Evolutionary conservation across 2,329 filamentous ascomycete species (phyloP).

Genomic region (Akanthomyces muscarius): DNA sequence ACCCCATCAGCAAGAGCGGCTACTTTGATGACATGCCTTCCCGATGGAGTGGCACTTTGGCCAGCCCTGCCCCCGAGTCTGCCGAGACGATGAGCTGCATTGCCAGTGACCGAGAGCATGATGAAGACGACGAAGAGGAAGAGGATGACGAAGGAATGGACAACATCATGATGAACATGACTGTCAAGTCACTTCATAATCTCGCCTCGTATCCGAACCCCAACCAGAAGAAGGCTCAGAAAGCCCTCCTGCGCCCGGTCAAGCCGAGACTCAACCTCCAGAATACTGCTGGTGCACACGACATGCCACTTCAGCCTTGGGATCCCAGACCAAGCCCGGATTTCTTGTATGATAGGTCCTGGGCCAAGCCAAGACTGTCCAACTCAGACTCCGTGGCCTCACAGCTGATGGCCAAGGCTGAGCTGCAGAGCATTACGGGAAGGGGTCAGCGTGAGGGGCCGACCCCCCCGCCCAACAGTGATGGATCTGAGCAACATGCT

Average conservation of each 20-base stretch:
- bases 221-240: slow-evolving; percentile 49
- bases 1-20: slow-evolving; percentile 28
- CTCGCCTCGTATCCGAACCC: slow-evolving; percentile 55
- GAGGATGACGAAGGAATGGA: slow-evolving; percentile 29
- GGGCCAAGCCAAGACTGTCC: slow-evolving; percentile 10
- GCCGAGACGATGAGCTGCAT: neutral
- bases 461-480: slow-evolving; percentile 18
- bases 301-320: neutral
- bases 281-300: neutral
- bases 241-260: slow-evolving; percentile 36
- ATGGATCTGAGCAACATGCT: slow-evolving; percentile 18
- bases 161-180: slow-evolving; percentile 34
- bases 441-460: neutral
- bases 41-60: neutral
- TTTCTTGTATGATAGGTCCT: neutral
- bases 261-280: slow-evolving; percentile 22
- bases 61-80: neutral
- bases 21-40: slow-evolving; percentile 9
- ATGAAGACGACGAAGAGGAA: slow-evolving; percentile 26
- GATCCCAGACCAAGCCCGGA: slow-evolving; percentile 7
- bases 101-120: slow-evolving; percentile 18
- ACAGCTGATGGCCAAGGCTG: slow-evolving; percentile 10
- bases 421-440: slow-evolving; percentile 3
- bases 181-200: slow-evolving; percentile 48
- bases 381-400: slow-evolving; percentile 14